A percentile compares a stretch with the other conserved stretches of the same genome.
Conservation (phyloP, 805 yeast species). For the Maudiozyma bulderi region DNA sequence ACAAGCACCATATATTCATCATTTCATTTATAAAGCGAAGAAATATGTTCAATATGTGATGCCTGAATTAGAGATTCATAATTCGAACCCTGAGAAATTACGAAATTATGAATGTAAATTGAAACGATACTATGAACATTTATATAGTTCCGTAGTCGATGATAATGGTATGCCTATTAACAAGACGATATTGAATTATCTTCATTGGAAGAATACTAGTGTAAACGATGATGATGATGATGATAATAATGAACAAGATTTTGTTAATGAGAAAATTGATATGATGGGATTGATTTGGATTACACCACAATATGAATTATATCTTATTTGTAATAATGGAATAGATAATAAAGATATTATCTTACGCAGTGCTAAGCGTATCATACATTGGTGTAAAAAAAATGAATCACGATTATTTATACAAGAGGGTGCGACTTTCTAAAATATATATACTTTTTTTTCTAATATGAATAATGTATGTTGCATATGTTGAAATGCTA, state of each 20-base stretch:
- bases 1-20: constrained; percentile 53
- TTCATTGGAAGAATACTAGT: constrained; percentile 30
- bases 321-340: constrained; percentile 45
- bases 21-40: constrained; percentile 72
- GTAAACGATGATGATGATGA: neutral
- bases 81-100: neutral
- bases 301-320: constrained; percentile 53
- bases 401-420: constrained; percentile 65
- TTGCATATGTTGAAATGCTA: constrained; percentile 10
- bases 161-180: constrained; percentile 23
- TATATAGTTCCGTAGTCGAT: constrained; percentile 17
- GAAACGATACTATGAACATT: constrained; percentile 21
- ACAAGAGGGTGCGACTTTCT: constrained; percentile 62
- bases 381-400: constrained; percentile 68
- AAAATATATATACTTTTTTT: neutral
- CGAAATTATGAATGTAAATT: constrained; percentile 16
- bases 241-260: constrained; percentile 1
- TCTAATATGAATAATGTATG: neutral
- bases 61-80: constrained; percentile 18
- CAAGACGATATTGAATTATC: constrained; percentile 38
- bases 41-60: constrained; percentile 42
- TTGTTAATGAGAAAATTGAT: constrained; percentile 13
- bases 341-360: constrained; percentile 45
- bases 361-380: constrained; percentile 49
- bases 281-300: constrained; percentile 43